Percentiles rank a stretch among this genome's conserved stretches.
Conservation (phyloP, 2,329 filamentous ascomycete genomes). For the Ophiostoma triangulosporum region DNA sequence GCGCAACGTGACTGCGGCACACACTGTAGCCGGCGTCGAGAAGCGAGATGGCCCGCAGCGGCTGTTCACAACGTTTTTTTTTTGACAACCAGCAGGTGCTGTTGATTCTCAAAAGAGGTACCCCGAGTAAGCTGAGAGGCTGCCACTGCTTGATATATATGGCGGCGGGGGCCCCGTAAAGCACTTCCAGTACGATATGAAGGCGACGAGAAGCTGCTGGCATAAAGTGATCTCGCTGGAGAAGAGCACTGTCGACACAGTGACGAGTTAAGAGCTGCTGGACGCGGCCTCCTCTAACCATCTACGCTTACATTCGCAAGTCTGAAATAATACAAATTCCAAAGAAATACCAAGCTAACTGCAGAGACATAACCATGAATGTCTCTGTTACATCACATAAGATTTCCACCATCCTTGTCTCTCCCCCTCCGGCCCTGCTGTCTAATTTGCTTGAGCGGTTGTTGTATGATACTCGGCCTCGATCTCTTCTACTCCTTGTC, state of each 20-base stretch:
- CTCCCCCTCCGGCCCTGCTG: no score
- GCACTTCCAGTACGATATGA: conserved; percentile 44
- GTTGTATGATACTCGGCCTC: no score
- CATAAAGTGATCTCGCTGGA: conserved; percentile 49
- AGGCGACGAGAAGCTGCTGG: conserved; percentile 44
- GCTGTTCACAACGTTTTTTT: conserved; percentile 34
- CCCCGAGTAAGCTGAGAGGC: conserved; percentile 32
- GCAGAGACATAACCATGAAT: no score
- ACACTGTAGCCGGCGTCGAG: conserved; percentile 37
- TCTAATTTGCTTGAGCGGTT: no score
- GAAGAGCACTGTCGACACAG: conserved; percentile 47
- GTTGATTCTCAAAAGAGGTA: conserved; percentile 32
- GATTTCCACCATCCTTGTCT: no score
- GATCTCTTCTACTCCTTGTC: no score
- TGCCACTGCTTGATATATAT: conserved; percentile 31
- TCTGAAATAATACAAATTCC: not conserved
- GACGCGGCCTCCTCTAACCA: no score
- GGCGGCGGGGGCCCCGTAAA: conserved; percentile 30
- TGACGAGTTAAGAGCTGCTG: conserved; percentile 38
- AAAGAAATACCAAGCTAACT: no score
- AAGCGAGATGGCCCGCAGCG: conserved; percentile 32
- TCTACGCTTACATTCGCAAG: no score
- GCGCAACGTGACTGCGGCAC: conserved; percentile 39
- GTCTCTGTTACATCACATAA: no score
- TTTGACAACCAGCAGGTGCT: conserved; percentile 34